Conservation (phyloP, 495 filamentous ascomycete genomes). For the Cercophora newfieldiana region DNA sequence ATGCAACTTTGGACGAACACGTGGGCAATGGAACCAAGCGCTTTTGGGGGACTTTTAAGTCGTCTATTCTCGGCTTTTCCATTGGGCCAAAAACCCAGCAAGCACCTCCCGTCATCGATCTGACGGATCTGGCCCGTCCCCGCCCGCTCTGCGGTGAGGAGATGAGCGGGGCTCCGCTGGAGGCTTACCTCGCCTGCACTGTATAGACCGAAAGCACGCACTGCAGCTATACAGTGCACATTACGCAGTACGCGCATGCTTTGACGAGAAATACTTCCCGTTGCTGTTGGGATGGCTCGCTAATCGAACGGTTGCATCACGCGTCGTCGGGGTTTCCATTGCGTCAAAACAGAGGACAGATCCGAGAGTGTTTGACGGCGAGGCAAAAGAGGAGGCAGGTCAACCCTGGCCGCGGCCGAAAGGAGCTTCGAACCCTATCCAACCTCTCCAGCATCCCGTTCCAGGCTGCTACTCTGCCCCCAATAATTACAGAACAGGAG, state of each 20-base stretch:
- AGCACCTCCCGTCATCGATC: slow-evolving; percentile 20
- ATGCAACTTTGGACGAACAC: slow-evolving; percentile 15
- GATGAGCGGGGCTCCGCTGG: slow-evolving; percentile 27
- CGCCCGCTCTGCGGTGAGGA: slow-evolving; percentile 24
- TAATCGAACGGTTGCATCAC: slow-evolving; percentile 41
- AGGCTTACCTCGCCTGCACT: not conserved
- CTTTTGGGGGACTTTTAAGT: not conserved
- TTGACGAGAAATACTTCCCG: not conserved
- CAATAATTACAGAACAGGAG: not conserved
- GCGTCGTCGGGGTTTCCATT: slow-evolving; percentile 18
- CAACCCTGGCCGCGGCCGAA: slow-evolving; percentile 16
- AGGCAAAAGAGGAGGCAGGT: slow-evolving; percentile 23
- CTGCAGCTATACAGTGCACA: not conserved
- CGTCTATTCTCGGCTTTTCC: not conserved
- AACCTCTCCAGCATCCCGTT: not conserved
- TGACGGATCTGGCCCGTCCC: slow-evolving; percentile 26
- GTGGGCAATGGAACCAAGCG: slow-evolving; percentile 11
- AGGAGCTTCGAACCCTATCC: not conserved
- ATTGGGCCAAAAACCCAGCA: slow-evolving; percentile 11
- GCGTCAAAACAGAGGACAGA: slow-evolving; percentile 25
- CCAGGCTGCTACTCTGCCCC: not conserved
- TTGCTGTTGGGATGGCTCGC: slow-evolving; percentile 27
- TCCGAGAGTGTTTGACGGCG: slow-evolving; percentile 24
- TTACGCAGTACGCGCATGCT: not conserved
- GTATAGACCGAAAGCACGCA: not conserved